Conservation (phyloP, 441 rosid species). For the Omphalea diandra region DNA sequence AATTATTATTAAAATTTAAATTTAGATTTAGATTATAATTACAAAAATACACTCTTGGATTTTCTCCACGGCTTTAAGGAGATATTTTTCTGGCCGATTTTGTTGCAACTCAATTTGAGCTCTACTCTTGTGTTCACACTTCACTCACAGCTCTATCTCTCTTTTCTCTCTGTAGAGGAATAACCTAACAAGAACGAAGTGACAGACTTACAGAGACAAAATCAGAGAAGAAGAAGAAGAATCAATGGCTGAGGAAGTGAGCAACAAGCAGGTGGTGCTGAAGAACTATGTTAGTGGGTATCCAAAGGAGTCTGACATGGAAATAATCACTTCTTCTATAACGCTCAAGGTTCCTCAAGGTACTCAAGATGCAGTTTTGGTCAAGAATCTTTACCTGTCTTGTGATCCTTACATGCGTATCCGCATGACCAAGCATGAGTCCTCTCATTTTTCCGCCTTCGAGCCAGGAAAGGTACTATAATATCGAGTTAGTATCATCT, state of each 20-base stretch:
- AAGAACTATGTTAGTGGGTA: conserved; percentile 39
- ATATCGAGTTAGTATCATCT: background rate
- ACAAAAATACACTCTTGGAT: too few species aligned
- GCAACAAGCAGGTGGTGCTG: conserved; percentile 42
- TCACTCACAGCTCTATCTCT: background rate
- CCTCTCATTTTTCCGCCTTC: conserved; percentile 42
- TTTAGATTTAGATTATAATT: too few species aligned
- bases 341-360: conserved; percentile 41
- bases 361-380: conserved; percentile 36
- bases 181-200: too few species aligned
- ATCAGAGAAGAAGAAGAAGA: too few species aligned
- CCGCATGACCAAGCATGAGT: conserved; percentile 39
- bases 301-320: conserved; percentile 51
- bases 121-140: background rate
- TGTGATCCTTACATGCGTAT: conserved; percentile 71
- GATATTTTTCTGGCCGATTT: background rate
- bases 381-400: conserved; percentile 64
- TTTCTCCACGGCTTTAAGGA: too few species aligned
- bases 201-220: background rate
- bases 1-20: too few species aligned
- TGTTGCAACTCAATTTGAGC: background rate
- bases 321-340: conserved; percentile 20
- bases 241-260: conserved; percentile 19
- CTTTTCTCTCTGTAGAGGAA: background rate
- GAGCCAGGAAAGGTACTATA: conserved; percentile 49